These are phyloP conservation scores for Farysia itapuensis DNA, from an alignment of 1,284 basidiomycete species.

Conservation along the genomic window DNA sequence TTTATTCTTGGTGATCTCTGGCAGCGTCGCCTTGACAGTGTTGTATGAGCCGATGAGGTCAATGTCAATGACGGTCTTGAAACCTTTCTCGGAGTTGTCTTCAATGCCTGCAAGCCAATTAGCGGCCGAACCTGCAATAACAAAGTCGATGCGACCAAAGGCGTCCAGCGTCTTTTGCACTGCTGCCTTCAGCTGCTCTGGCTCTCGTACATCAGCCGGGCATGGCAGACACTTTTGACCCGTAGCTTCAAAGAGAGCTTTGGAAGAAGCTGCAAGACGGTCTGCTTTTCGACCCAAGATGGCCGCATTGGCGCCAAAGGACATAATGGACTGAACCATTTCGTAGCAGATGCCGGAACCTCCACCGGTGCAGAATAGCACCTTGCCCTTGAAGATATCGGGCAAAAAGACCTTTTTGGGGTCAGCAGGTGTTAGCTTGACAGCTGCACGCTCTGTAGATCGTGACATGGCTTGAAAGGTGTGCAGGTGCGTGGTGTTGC, in stretches of 20 bases:
- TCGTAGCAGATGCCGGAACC: constrained; percentile 79
- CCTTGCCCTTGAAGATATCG: constrained; percentile 86
- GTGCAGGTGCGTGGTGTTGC: too few species aligned
- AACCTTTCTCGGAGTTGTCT: constrained; percentile 62
- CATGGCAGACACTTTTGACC: constrained; percentile 71
- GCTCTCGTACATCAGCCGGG: constrained; percentile 80
- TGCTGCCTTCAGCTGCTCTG: constrained; percentile 73
- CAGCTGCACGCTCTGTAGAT: constrained; percentile 6
- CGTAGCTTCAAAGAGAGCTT: constrained; percentile 72
- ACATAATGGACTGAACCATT: constrained; percentile 75
- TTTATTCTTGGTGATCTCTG: constrained; percentile 42
- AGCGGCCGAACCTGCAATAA: constrained; percentile 76
- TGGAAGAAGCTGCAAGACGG: constrained; percentile 72
- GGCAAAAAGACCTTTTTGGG: constrained; percentile 66
- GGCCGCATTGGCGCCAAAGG: constrained; percentile 76
- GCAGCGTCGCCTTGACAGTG: constrained; percentile 67
- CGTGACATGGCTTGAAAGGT: too few species aligned
- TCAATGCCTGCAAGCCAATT: constrained; percentile 59
- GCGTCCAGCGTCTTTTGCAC: constrained; percentile 72
- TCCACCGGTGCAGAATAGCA: constrained; percentile 78
- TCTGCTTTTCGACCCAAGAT: constrained; percentile 88
- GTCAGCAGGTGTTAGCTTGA: constrained; percentile 22
- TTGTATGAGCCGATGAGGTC: constrained; percentile 91
- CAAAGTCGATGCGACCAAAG: constrained; percentile 89
- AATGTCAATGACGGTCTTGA: constrained; percentile 90